Evolutionary conservation across 768 basidiomycete genomes (phyloP), one percentile per base, ranked within the genome.

Genomic region (Amanita pseudoporphyria): DNA sequence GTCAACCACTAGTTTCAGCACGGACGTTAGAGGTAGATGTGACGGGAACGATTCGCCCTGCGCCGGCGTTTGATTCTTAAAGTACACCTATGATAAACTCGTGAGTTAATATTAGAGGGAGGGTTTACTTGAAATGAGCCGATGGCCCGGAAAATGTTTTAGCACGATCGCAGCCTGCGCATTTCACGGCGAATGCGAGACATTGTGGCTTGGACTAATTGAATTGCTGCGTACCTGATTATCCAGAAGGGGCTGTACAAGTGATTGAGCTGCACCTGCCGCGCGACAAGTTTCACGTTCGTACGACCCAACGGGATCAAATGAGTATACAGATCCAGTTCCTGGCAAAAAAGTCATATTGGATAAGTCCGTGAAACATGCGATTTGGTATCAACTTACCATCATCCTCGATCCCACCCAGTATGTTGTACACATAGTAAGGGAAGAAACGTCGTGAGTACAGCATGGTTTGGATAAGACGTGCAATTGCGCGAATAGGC

Each of bases 251-350:
- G 96, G 96, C 61, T 99, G 96, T 6, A 99, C 80, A 19, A 99
- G 78, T 42, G 82, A 78, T 63, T 91, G 87, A n/a, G 94, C 95
- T 13, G 94, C 87, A 44, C 96, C 96, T 42, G 94, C 93, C 33
- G 94, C 94, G 54, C 96, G 84, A 70, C 94, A 98, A 28, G 88
- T 80, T 70, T 96, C 93, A 53, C 96, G 87, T 68, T 98, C 94
- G 66, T 99, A 99, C 42, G 89, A 93, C 22, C 96, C 96, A 28
- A 98, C 92, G 33, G 96, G 96, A 68, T 99, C 96, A 66, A 96
- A 99, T n/a, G 95, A 97, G 74, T 99, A 99, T 26, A 99, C 94
- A 9, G 95, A 91, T 46, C 96, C 96, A 32, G 89, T 81, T 9
- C 94, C 92, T 95, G 62, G 10, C 41, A 30, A 54, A 36, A 55